Percentiles rank a stretch among this genome's conserved stretches.
phyloP scores from a whole-genome alignment of 2,329 filamentous ascomycete species.

The Reticulascus tulasneorum region DNA sequence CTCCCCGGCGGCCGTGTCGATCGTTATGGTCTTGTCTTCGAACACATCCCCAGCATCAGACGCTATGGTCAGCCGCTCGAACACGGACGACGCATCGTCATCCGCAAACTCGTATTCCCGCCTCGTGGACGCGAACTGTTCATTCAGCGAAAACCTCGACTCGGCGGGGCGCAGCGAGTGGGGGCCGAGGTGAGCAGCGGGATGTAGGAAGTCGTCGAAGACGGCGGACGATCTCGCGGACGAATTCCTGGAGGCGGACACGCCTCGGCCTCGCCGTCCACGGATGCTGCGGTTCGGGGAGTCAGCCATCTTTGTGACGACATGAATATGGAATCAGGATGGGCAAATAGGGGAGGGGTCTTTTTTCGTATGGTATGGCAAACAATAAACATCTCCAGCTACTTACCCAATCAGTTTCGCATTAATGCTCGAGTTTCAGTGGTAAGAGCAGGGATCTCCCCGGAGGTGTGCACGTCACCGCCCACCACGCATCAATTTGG shows the following conservation, averaged over 20 bases:
- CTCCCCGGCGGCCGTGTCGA: not conserved
- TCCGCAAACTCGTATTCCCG: slow-evolving; percentile 44
- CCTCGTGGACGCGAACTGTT: slow-evolving; percentile 44
- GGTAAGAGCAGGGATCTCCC: too few species aligned
- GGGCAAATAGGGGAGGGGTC: too few species aligned
- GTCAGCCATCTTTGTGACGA: slow-evolving; percentile 19
- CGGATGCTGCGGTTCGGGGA: slow-evolving; percentile 22
- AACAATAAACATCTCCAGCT: too few species aligned
- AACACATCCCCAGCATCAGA: slow-evolving; percentile 18
- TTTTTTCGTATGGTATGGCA: too few species aligned
- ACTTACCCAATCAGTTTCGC: too few species aligned
- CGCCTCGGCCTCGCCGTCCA: slow-evolving; percentile 18
- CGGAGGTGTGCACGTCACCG: too few species aligned
- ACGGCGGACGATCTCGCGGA: slow-evolving; percentile 20
- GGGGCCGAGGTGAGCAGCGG: slow-evolving; percentile 4
- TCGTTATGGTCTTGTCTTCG: slow-evolving; percentile 15
- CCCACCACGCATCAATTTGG: too few species aligned
- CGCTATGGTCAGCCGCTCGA: slow-evolving; percentile 27
- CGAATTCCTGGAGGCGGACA: slow-evolving; percentile 17
- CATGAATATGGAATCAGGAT: too few species aligned
- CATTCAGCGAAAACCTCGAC: slow-evolving; percentile 42
- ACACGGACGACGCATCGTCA: slow-evolving; percentile 42
- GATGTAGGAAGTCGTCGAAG: slow-evolving; percentile 13
- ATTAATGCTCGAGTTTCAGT: too few species aligned
- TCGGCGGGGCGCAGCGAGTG: slow-evolving; percentile 29